A percentile compares a stretch with the other conserved stretches of the same genome.
Evolutionary conservation across 345 rosid species (phyloP).

Genomic region (Acer saccharum): DNA sequence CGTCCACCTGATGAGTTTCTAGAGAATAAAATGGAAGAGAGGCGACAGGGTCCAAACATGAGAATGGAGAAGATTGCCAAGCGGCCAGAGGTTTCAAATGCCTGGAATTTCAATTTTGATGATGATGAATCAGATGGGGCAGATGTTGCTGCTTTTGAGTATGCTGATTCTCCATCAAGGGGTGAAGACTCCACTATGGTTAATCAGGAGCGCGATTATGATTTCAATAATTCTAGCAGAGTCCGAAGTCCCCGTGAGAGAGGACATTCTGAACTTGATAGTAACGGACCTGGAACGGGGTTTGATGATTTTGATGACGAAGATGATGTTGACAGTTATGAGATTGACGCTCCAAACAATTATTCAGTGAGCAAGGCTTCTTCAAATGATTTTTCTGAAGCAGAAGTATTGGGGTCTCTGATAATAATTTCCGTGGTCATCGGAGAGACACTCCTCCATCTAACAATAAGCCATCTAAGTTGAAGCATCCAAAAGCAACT

Average conservation of each 20-base stretch:
- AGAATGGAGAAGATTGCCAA: no score
- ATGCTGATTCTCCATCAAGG: constrained; percentile 62
- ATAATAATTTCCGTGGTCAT: constrained; percentile 23
- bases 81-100: no score
- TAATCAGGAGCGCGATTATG: constrained; percentile 34
- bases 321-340: constrained; percentile 91
- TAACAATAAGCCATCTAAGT: constrained; percentile 34
- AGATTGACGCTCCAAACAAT: constrained; percentile 55
- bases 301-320: constrained; percentile 95
- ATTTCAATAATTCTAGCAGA: constrained; percentile 33
- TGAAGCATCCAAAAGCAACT: constrained; percentile 26
- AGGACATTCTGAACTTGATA: constrained; percentile 47
- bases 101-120: constrained; percentile 97
- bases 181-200: constrained; percentile 32
- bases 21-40: no score
- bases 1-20: no score
- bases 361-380: constrained; percentile 38
- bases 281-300: constrained; percentile 50
- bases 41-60: no score
- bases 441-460: constrained; percentile 31
- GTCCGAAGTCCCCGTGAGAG: constrained; percentile 27
- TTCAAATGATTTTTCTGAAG: constrained; percentile 46
- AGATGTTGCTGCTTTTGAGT: constrained; percentile 90
- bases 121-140: constrained; percentile 98
- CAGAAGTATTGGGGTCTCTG: constrained; percentile 38